These are phyloP conservation scores for Ambrosiella beaveri DNA, from an alignment of 2,329 filamentous ascomycete genomes.

Conservation along the genomic window DNA sequence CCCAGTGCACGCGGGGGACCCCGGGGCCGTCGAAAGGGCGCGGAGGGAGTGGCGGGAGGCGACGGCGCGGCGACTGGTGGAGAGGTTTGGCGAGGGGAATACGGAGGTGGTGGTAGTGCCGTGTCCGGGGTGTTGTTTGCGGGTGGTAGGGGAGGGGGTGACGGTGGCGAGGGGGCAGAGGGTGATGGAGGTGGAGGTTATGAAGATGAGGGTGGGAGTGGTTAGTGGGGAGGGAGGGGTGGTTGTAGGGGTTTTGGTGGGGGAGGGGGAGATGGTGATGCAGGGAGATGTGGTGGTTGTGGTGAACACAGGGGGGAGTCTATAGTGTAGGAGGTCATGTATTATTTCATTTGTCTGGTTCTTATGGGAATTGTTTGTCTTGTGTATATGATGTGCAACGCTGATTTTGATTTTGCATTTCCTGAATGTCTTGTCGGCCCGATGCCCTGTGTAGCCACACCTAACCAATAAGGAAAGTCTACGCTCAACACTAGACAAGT, in stretches of 20 bases:
- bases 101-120: conserved; percentile 14
- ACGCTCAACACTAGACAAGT: too few species aligned
- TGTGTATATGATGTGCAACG: too few species aligned
- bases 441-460: too few species aligned
- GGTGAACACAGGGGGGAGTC: conserved; percentile 9
- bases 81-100: not conserved
- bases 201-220: conserved; percentile 24
- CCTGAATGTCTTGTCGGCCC: too few species aligned
- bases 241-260: conserved; percentile 17
- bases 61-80: not conserved
- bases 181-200: conserved; percentile 19
- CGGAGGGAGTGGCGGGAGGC: not conserved
- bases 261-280: conserved; percentile 19
- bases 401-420: too few species aligned
- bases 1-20: not conserved
- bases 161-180: conserved; percentile 20
- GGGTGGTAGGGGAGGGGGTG: conserved; percentile 17
- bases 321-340: too few species aligned
- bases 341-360: too few species aligned
- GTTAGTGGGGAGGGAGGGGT: conserved; percentile 17
- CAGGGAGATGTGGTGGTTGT: conserved; percentile 18
- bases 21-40: not conserved
- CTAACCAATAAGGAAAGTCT: too few species aligned
- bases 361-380: too few species aligned
- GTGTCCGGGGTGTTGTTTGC: conserved; percentile 14